Percentiles rank a stretch among this genome's conserved stretches.
phyloP scores from a whole-genome alignment of 768 basidiomycete species.

The Botryobasidium botryosum region DNA sequence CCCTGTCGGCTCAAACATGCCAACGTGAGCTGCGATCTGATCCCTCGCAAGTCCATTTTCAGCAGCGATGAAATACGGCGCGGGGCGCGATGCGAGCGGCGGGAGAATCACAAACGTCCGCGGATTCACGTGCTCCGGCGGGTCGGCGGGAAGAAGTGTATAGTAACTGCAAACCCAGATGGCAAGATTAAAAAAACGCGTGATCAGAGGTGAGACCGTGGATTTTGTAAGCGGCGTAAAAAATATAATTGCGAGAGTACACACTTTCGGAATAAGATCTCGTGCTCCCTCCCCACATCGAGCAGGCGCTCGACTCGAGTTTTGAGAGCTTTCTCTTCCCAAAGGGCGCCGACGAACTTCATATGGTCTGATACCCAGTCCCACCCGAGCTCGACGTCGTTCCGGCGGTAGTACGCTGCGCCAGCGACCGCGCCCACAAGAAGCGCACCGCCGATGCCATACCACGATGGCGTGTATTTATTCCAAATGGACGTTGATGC shows the following conservation, averaged over 20 bases:
- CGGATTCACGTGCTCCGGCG: conserved; percentile 34
- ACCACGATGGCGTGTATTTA: conserved; percentile 22
- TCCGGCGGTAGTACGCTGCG: conserved; percentile 65
- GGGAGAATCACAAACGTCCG: conserved; percentile 75
- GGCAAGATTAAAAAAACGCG: neutral
- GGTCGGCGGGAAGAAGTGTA: conserved; percentile 51
- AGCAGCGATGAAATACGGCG: conserved; percentile 39
- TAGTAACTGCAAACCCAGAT: conserved; percentile 52
- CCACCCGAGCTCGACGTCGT: conserved; percentile 54
- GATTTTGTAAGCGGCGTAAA: neutral
- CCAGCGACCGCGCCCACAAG: conserved; percentile 73
- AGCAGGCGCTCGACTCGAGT: conserved; percentile 45
- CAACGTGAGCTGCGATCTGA: conserved; percentile 72
- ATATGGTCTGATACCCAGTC: conserved; percentile 74
- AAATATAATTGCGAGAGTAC: neutral
- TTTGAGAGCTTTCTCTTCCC: conserved; percentile 54
- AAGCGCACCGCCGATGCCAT: conserved; percentile 53
- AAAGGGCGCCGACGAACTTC: conserved; percentile 72
- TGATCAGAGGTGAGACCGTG: neutral
- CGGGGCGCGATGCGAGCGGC: conserved; percentile 12
- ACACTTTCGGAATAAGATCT: conserved; percentile 54
- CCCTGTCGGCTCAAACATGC: conserved; percentile 65
- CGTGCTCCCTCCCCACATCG: conserved; percentile 38
- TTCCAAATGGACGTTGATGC: neutral
- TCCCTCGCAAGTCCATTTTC: conserved; percentile 51